Evolutionary conservation across 2,329 filamentous ascomycete genomes (phyloP).

Genomic region (Colletotrichum eremochloae): DNA sequence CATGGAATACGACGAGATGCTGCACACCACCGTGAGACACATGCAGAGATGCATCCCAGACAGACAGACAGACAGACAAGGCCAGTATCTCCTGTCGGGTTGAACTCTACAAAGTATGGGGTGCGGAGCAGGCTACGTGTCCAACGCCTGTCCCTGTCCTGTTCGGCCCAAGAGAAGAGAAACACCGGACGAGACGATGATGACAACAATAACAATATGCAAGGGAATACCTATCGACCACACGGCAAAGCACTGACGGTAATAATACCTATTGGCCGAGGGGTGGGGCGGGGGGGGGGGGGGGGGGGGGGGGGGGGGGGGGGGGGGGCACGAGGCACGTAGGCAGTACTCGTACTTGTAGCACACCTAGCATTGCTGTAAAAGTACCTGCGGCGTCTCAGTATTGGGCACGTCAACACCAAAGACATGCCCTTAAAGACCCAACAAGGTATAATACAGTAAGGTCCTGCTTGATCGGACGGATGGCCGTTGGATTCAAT

Average conservation of each 20-base stretch:
- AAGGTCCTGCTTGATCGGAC: background rate
- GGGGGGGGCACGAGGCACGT: background rate
- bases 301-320: too few relatives aligned
- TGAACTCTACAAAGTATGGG: background rate
- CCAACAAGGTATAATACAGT: background rate
- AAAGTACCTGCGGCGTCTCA: too few relatives aligned
- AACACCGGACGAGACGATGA: constrained; percentile 37
- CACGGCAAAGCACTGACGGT: constrained; percentile 24
- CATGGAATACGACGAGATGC: background rate
- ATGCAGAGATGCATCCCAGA: background rate
- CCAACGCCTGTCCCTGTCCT: constrained; percentile 5
- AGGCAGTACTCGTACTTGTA: background rate
- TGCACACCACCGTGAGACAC: background rate
- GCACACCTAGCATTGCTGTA: too few relatives aligned
- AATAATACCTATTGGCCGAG: background rate
- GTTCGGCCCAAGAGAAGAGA: constrained; percentile 18
- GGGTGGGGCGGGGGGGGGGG: too few relatives aligned
- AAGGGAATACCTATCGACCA: background rate
- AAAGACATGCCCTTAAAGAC: background rate
- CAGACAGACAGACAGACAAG: background rate
- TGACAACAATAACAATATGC: constrained; percentile 22
- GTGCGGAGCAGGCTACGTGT: background rate
- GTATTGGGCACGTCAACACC: background rate
- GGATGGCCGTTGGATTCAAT: background rate
- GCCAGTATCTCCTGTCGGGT: background rate